Base-by-base conservation (phyloP, 1,284 basidiomycete genomes). In the Quambalaria eucalypti region DNA sequence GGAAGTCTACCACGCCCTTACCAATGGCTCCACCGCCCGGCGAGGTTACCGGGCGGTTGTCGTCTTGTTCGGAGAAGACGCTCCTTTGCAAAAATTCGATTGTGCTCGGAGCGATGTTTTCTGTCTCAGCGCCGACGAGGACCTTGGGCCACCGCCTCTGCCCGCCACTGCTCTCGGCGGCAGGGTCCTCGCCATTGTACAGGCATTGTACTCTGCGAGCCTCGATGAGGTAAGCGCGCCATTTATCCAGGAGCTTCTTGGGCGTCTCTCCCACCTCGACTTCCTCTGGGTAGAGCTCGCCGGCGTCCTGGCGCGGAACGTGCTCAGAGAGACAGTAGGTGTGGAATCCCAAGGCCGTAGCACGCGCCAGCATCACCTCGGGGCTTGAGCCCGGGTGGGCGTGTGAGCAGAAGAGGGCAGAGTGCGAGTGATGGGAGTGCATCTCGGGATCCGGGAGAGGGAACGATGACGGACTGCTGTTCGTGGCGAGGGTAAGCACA, bases 221-320 rank as follows among this genome's bases (percentile, higher is more conserved):
- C 76, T 91, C 87, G 23, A 75, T 69, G 16, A 92, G 69, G 71
- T 88, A 93, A 4, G 73, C 76, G 33, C 81, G 77, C 70, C 91
- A 93, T 57, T 85, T 84, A 1, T 75, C 65, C 8, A 72, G 70
- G 26, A 90, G 79, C 25, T 69, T 73, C 33, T 78, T 77, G 7
- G 81, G 76, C 4, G 81, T 75, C 47, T 84, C 51, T 16, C 78
- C 54, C 2, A 64, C 70, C 51, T 61, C 62, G 38, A 56, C 10
- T 83, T 98, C 93, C 80, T 98, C 93, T 14, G 92, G 93, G 74
- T 97, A 98, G 31, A 97, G 79, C 76, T 98, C 90, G 33, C 82
- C 73, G 1, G 66, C 51, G 55, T 88, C 81, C 76, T 90, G 91
- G 30, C 93, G 84, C 1, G 93, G 93, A 46, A 87, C 86, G 77